Evolutionary conservation across 176 grass and related monocot species (phyloP), one percentile per base, ranked within the genome.

Genomic region (Oryza longistaminata): DNA sequence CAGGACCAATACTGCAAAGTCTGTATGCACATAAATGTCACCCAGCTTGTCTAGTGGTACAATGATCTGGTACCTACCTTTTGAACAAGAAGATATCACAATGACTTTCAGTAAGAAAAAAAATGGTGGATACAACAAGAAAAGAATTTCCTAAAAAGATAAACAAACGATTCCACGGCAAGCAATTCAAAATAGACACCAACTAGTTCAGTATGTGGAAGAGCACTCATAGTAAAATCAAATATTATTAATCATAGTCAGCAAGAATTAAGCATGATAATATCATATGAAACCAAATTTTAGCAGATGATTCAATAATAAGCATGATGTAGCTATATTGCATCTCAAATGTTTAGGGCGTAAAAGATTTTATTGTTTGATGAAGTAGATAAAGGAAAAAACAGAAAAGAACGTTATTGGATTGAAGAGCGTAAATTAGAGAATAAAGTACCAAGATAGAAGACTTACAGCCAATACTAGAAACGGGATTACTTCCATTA

Each of bases 401-500:
- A 45, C 71, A 74, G 60, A 40, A 60, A 80, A 73, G 11, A 75
- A 70, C 19, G 71, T 71, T 15, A 81, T 21, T 64, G 42, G 45
- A 33, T n/a, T 71, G 4, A 66, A 70, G 50, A 77, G 8, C 29
- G 10, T 71, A 76, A 88, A 81, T 73, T 34, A 88, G 43, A 42
- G 40, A 45, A 7, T 74, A 61, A 6, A 81, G 35, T 44, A 74
- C 75, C 68, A 82, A 65, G 35, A 61, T 27, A 85, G 68, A 87
- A 87, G 46, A 95, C 96, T 90, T 99, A 99, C 96, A 16, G 96
- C 96, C 45, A 99, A 81, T 81, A 92, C 96, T 70, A 99, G 91
- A 92, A 99, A 99, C 49, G 96, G 96, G 87, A 99, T 99, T 43
- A 99, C 96, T 99, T 99, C 96, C 93, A 99, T 94, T 73, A 99